phyloP scores from a whole-genome alignment of 2,329 filamentous ascomycete genomes.

The Xylaria sp. region DNA sequence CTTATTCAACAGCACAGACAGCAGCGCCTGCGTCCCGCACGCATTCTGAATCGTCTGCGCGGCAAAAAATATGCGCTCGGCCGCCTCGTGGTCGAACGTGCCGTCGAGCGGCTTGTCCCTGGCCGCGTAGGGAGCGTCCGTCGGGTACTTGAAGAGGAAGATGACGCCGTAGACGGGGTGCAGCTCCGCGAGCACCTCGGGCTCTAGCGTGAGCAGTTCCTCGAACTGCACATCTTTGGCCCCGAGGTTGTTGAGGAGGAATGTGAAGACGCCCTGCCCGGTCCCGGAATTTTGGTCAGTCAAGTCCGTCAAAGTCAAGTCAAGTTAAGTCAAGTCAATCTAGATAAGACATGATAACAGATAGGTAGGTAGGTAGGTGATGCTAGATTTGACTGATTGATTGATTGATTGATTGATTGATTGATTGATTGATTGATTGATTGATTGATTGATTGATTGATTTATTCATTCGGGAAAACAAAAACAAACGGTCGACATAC shows the following conservation, averaged over 20 bases:
- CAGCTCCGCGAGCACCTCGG: conserved; percentile 75
- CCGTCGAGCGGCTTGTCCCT: conserved; percentile 80
- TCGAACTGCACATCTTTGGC: conserved; percentile 96
- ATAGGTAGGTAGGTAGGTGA: background rate
- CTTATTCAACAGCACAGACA: conserved; percentile 92
- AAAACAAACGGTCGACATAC: conserved; percentile 67
- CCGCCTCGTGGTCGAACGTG: conserved; percentile 78
- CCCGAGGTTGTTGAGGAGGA: conserved; percentile 89
- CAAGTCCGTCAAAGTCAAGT: too few species aligned
- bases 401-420: too few species aligned
- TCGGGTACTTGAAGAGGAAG: conserved; percentile 98
- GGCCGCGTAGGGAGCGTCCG: conserved; percentile 70
- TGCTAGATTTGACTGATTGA: too few species aligned
- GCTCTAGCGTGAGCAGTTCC: conserved; percentile 90
- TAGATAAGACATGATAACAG: conserved; percentile 1
- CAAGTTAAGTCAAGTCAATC: conserved; percentile 39
- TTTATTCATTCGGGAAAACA: conserved; percentile 9
- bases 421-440: too few species aligned
- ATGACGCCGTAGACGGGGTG: conserved; percentile 93
- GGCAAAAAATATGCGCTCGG: conserved; percentile 89
- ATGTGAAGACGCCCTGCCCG: conserved; percentile 91
- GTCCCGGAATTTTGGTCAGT: conserved; percentile 42
- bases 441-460: too few species aligned
- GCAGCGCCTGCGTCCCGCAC: conserved; percentile 93
- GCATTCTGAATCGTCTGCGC: conserved; percentile 98